Conservation (phyloP, 2,329 filamentous ascomycete genomes). For the Penicillium fuscoglaucum region DNA sequence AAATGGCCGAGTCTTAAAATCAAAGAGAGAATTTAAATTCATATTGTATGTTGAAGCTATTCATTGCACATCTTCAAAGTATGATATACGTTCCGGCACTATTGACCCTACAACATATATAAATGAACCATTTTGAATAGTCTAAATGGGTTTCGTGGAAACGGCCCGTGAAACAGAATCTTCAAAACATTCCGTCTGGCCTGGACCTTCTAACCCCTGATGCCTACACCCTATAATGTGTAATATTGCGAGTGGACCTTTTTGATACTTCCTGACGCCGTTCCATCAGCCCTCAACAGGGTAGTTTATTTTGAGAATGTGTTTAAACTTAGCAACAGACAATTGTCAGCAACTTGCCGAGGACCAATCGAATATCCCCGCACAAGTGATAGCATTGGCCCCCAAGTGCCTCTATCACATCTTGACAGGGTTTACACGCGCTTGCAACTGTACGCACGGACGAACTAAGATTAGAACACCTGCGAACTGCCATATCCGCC, state of each 20-base stretch:
- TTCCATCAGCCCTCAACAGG: slow-evolving; percentile 5
- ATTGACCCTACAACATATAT: background rate
- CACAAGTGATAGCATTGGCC: slow-evolving; percentile 8
- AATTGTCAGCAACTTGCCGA: background rate
- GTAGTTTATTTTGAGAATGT: slow-evolving; percentile 9
- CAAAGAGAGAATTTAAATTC: background rate
- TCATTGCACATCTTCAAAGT: background rate
- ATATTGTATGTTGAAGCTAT: background rate
- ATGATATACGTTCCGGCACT: background rate
- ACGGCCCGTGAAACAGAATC: background rate
- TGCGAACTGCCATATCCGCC: slow-evolving; percentile 3
- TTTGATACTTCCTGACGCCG: background rate
- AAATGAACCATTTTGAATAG: background rate
- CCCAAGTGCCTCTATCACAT: slow-evolving; percentile 8
- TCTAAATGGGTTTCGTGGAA: background rate
- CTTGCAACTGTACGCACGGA: slow-evolving; percentile 11
- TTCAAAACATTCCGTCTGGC: background rate
- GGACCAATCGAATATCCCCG: slow-evolving; percentile 1
- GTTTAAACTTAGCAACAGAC: slow-evolving; percentile 9
- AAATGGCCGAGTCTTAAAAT: background rate
- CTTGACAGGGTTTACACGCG: slow-evolving; percentile 11
- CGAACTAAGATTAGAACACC: slow-evolving; percentile 14
- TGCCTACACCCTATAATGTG: background rate
- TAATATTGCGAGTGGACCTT: background rate
- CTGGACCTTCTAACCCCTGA: slow-evolving; percentile 2